phyloP scores from a whole-genome alignment of 768 basidiomycete genomes.

The Tylopilus plumbeoviolaceoides region DNA sequence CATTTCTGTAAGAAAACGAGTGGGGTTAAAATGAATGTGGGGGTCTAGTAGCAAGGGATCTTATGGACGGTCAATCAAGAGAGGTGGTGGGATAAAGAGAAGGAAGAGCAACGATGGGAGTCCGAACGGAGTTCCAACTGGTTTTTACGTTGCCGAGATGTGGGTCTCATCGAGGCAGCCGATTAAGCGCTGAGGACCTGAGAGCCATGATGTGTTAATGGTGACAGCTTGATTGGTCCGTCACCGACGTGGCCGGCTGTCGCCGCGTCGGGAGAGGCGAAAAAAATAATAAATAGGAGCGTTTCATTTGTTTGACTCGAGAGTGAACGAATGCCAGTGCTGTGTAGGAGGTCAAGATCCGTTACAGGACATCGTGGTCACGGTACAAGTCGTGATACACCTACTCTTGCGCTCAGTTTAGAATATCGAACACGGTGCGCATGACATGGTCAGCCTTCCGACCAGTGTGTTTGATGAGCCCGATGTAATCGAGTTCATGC shows the following conservation, averaged over 20 bases:
- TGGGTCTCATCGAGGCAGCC: not conserved
- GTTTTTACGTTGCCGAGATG: not conserved
- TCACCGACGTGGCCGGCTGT: too few species aligned
- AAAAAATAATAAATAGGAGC: not conserved
- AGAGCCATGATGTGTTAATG: not conserved
- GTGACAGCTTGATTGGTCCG: not conserved
- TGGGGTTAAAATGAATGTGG: constrained; percentile 23
- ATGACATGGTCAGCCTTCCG: constrained; percentile 75
- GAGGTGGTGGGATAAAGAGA: not conserved
- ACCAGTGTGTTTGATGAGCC: constrained; percentile 75
- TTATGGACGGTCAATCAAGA: not conserved
- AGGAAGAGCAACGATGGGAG: not conserved
- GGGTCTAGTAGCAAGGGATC: constrained; percentile 3
- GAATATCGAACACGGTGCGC: constrained; percentile 57
- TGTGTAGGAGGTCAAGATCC: constrained; percentile 8
- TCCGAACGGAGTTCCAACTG: constrained; percentile 33
- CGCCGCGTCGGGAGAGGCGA: too few species aligned
- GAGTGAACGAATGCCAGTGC: not conserved
- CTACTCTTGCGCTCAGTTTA: constrained; percentile 13
- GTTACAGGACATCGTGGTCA: not conserved
- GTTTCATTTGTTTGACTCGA: not conserved
- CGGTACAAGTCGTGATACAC: constrained; percentile 5
- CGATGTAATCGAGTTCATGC: constrained; percentile 79
- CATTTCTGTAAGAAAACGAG: constrained; percentile 32
- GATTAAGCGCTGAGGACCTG: not conserved